These are phyloP conservation scores for Stereocaulon alpinum DNA, from an alignment of 495 filamentous ascomycete species.

Conservation along the genomic window DNA sequence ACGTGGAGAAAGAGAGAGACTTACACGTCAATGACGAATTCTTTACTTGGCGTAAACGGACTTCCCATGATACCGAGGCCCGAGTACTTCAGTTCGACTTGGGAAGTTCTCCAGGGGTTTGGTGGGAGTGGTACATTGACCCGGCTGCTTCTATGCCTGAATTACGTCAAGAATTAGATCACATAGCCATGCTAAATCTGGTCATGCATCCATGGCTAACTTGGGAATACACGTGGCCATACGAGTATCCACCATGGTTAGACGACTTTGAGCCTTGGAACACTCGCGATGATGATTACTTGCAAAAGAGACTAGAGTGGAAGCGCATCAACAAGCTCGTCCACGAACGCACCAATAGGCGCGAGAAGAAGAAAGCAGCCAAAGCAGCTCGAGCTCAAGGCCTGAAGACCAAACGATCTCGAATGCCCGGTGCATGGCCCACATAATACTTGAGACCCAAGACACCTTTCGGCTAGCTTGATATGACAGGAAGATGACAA, in stretches of 20 bases:
- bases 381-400: not conserved
- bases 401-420: not conserved
- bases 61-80: too few relatives aligned
- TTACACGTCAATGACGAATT: not conserved
- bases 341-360: not conserved
- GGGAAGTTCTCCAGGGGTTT: not conserved
- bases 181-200: not conserved
- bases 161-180: not conserved
- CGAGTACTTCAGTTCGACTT: too few relatives aligned
- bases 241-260: not conserved
- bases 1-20: not conserved
- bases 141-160: not conserved
- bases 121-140: not conserved
- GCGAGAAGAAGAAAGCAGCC: not conserved
- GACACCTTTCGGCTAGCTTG: too few relatives aligned
- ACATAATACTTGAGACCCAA: not conserved
- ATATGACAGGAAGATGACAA: too few relatives aligned
- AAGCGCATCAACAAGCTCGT: not conserved
- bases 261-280: not conserved
- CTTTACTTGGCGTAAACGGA: too few relatives aligned
- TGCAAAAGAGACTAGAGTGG: not conserved
- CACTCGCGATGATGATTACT: too few relatives aligned
- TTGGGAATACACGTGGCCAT: not conserved
- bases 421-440: not conserved
- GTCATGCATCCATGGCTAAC: not conserved